phyloP scores from a whole-genome alignment of 2,329 filamentous ascomycete species.

The Sporothrix schenckii region DNA sequence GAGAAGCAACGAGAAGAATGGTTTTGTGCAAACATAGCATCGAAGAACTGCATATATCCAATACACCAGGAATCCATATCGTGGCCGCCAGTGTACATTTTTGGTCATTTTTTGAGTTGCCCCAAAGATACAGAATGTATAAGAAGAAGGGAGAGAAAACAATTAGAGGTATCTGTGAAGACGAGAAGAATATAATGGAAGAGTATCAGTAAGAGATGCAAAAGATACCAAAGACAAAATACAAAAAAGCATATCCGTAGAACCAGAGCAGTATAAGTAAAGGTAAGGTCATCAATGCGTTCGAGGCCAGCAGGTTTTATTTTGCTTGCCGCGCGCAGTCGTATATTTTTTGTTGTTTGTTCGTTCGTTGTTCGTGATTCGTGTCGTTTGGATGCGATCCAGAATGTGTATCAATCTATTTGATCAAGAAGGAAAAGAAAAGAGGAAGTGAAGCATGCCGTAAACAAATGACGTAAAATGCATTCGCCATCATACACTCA shows the following conservation, averaged over 20 bases:
- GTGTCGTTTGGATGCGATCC: constrained; percentile 16
- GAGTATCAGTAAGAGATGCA: neutral
- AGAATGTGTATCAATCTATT: constrained; percentile 12
- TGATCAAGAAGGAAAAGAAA: neutral
- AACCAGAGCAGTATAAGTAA: constrained; percentile 12
- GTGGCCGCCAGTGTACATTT: constrained; percentile 1
- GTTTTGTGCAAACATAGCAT: no score
- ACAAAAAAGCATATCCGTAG: neutral
- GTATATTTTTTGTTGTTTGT: neutral
- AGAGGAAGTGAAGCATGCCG: neutral
- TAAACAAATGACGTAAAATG: neutral
- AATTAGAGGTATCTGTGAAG: neutral
- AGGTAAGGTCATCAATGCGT: constrained; percentile 12
- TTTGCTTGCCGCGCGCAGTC: constrained; percentile 7
- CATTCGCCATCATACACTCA: neutral
- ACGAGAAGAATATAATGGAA: neutral
- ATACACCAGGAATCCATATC: no score
- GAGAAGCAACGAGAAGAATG: no score
- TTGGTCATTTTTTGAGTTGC: constrained; percentile 30
- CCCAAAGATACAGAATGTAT: constrained; percentile 31
- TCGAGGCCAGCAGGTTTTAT: neutral
- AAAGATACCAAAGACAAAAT: neutral
- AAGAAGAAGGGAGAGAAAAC: constrained; percentile 3
- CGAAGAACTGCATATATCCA: no score
- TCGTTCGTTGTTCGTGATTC: neutral